A percentile compares a stretch with the other conserved stretches of the same genome.
Evolutionary conservation across 176 grass and related monocot species (phyloP).

Genomic region (sorghum (Sorghum bicolor)): Sorghum_bicolor_NCBIv3 NC_012875.2:51365501-51366000

Average conservation of each 20-base stretch:
- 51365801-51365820: conserved; percentile 70
- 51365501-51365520: background rate
- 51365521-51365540: too few relatives aligned
- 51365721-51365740: background rate
- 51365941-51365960: background rate
- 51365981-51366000: too few relatives aligned
- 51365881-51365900: conserved; percentile 63
- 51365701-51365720: background rate
- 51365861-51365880: conserved; percentile 60
- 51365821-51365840: conserved; percentile 80
- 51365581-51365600: conserved; percentile 24
- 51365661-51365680: background rate
- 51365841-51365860: conserved; percentile 94
- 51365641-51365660: conserved; percentile 1
- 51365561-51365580: background rate
- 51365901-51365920: background rate
- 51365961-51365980: too few relatives aligned
- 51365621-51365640: background rate
- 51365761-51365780: conserved; percentile 67
- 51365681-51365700: background rate
- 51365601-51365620: background rate
- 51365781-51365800: conserved; percentile 77
- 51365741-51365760: conserved; percentile 59
- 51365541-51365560: background rate
- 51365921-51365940: too few relatives aligned